Conservation (phyloP, 352 stramenopile genomes). For the Blastocystis sp. region DNA sequence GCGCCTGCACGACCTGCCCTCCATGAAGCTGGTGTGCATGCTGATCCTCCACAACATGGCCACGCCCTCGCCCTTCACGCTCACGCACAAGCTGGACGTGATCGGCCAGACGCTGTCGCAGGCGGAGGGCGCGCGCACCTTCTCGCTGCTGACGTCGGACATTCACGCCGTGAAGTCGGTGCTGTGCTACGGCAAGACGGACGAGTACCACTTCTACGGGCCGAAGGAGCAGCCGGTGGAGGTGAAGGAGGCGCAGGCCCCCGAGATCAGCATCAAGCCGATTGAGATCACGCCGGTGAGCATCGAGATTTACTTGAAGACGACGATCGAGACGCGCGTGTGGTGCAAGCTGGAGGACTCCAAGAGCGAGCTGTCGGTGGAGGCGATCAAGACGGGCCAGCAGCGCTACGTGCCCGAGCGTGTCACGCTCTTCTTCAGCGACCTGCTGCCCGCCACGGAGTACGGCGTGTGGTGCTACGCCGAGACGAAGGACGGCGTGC, state of each 20-base stretch:
- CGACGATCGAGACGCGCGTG: slow-evolving; percentile 5
- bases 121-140: background rate
- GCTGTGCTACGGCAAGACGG: background rate
- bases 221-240: background rate
- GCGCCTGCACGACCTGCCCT: background rate
- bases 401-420: slow-evolving; percentile 19
- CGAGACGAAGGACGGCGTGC: slow-evolving; percentile 31
- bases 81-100: background rate
- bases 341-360: slow-evolving; percentile 8
- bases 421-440: slow-evolving; percentile 25
- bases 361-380: background rate
- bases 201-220: slow-evolving; percentile 19
- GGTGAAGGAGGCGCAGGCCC: background rate
- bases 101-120: slow-evolving; percentile 2
- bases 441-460: slow-evolving; percentile 1
- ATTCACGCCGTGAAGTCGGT: background rate
- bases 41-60: background rate
- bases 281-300: slow-evolving; percentile 33
- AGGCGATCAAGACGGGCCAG: slow-evolving; percentile 9
- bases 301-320: slow-evolving; percentile 31
- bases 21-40: slow-evolving; percentile 5
- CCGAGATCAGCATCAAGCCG: slow-evolving; percentile 5
- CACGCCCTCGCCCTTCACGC: background rate
- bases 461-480: slow-evolving; percentile 54
- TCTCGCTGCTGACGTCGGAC: slow-evolving; percentile 1